Conservation (phyloP, 1,284 basidiomycete genomes). For the Abortiporus biennis region DNA sequence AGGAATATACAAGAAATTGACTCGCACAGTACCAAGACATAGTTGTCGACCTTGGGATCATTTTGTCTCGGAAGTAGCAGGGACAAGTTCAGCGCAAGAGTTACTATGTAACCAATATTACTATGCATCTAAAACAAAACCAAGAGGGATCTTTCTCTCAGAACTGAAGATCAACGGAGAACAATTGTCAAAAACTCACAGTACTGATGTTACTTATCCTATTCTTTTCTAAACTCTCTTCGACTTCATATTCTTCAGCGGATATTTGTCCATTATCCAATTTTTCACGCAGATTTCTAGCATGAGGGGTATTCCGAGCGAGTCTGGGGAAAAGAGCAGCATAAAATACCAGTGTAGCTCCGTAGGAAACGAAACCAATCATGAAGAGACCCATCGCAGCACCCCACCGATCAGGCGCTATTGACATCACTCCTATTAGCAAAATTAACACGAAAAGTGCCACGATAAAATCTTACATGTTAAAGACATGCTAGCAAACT, state of each 20-base stretch:
- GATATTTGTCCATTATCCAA: constrained; percentile 54
- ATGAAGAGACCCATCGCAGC: constrained; percentile 78
- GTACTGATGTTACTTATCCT: constrained; percentile 83
- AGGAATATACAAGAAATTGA: constrained; percentile 7
- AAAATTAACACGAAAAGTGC: neutral
- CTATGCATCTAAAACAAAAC: constrained; percentile 51
- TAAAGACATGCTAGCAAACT: constrained; percentile 71
- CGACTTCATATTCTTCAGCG: constrained; percentile 60
- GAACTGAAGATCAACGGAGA: neutral
- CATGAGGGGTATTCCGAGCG: constrained; percentile 70
- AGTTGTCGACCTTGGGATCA: constrained; percentile 69
- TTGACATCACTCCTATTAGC: constrained; percentile 8
- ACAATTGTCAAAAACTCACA: constrained; percentile 31
- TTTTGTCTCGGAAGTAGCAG: constrained; percentile 65
- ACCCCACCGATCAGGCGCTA: constrained; percentile 66
- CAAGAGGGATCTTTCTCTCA: too few relatives aligned
- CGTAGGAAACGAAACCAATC: constrained; percentile 72
- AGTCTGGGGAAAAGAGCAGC: constrained; percentile 79
- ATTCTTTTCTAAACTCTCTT: constrained; percentile 81
- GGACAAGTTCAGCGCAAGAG: constrained; percentile 63
- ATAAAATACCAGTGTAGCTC: constrained; percentile 77
- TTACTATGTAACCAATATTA: constrained; percentile 69
- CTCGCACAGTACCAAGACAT: constrained; percentile 54
- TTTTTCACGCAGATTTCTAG: constrained; percentile 52
- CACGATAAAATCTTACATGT: constrained; percentile 39